These are phyloP conservation scores for Durusdinium trenchii DNA, from an alignment of 73 alveolate species.

Conservation along the genomic window DNA sequence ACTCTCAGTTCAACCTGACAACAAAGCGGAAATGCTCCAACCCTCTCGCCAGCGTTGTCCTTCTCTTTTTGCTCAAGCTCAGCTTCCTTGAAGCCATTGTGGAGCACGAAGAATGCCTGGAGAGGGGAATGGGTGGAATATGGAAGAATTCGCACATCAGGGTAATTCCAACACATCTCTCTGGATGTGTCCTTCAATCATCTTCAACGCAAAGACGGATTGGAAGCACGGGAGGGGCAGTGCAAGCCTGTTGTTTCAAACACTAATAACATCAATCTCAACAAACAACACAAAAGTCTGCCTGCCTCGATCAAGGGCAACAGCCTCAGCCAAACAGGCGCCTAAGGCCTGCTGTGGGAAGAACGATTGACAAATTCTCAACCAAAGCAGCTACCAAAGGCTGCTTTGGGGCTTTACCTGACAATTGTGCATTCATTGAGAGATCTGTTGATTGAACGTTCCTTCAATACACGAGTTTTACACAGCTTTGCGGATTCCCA, in stretches of 20 bases:
- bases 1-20: neutral
- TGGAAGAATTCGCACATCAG: too few relatives aligned
- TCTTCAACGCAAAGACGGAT: neutral
- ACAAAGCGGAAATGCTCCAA: neutral
- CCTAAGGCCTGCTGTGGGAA: neutral
- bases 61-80: constrained; percentile 48
- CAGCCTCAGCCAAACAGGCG: neutral
- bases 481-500: neutral
- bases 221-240: too few relatives aligned
- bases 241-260: too few relatives aligned
- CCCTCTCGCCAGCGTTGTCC: neutral
- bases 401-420: too few relatives aligned
- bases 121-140: neutral
- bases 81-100: constrained; percentile 85
- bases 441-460: too few relatives aligned
- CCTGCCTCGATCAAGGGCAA: constrained; percentile 85
- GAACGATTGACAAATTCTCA: neutral
- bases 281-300: neutral
- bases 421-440: too few relatives aligned
- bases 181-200: too few relatives aligned
- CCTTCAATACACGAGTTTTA: neutral
- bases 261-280: too few relatives aligned
- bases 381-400: too few relatives aligned
- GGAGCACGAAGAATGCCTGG: constrained; percentile 92
- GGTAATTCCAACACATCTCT: too few relatives aligned